Conservation (phyloP, 2,329 filamentous ascomycete genomes). For the Neoarthrinium moseri region DNA sequence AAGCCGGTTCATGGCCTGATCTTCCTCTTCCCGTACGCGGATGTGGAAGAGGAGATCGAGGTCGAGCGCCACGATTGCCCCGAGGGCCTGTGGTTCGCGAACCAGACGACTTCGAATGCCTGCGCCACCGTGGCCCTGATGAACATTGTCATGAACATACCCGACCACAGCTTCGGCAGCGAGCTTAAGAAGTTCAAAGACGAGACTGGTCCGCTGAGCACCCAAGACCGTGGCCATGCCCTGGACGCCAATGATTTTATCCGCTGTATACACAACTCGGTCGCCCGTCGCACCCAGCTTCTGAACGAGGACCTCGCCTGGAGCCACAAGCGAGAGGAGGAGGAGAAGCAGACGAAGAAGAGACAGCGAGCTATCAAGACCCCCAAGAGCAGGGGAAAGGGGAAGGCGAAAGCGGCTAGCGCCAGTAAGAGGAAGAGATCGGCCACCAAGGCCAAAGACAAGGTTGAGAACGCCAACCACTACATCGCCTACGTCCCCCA, state of each 20-base stretch:
- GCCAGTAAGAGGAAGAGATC: conserved; percentile 33
- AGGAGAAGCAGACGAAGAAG: conserved; percentile 28
- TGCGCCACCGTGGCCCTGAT: conserved; percentile 91
- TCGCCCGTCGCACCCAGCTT: conserved; percentile 76
- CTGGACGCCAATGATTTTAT: conserved; percentile 76
- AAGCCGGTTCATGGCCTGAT: conserved; percentile 82
- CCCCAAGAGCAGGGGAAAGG: conserved; percentile 29
- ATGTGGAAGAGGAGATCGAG: conserved; percentile 51
- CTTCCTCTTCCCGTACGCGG: conserved; percentile 75
- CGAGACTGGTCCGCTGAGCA: conserved; percentile 65
- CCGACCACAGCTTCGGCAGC: conserved; percentile 65
- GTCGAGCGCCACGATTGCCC: conserved; percentile 53
- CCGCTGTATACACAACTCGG: conserved; percentile 83
- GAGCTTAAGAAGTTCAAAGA: conserved; percentile 71
- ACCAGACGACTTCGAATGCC: conserved; percentile 83
- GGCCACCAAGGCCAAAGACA: conserved; percentile 40
- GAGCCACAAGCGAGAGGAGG: conserved; percentile 51
- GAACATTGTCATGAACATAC: conserved; percentile 88
- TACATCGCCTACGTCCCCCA: conserved; percentile 87
- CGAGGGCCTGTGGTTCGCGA: conserved; percentile 84
- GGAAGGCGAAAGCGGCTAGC: not conserved
- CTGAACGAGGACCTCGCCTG: conserved; percentile 68
- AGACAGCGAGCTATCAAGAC: conserved; percentile 13
- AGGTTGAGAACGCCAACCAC: conserved; percentile 69
- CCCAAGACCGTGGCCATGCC: conserved; percentile 72